These are phyloP conservation scores for Lecanoromycetidae sp. DNA, from an alignment of 2,329 filamentous ascomycete species.

Conservation along the genomic window DNA sequence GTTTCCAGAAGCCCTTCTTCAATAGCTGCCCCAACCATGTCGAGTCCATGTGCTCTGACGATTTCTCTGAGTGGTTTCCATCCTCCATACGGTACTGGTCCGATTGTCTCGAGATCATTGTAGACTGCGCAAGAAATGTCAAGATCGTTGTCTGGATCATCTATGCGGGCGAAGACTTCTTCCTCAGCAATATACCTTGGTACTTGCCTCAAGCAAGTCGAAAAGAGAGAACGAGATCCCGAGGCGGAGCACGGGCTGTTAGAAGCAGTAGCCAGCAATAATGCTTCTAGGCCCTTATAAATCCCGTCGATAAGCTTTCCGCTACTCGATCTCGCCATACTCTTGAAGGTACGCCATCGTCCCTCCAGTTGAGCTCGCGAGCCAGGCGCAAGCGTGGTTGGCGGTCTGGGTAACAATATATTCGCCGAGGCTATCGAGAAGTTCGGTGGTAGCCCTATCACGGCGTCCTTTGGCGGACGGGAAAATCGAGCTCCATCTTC, in stretches of 20 bases:
- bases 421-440: not conserved
- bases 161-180: constrained; percentile 3
- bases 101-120: constrained; percentile 14
- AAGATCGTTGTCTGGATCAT: constrained; percentile 13
- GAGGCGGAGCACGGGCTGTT: not conserved
- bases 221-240: constrained; percentile 14
- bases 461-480: not conserved
- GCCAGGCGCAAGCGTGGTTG: too few relatives aligned
- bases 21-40: constrained; percentile 13
- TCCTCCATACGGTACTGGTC: constrained; percentile 4
- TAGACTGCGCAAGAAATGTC: constrained; percentile 16
- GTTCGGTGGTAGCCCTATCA: not conserved
- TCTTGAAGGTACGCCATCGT: too few relatives aligned
- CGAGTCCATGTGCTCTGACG: constrained; percentile 16
- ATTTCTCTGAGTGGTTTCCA: constrained; percentile 16
- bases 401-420: not conserved
- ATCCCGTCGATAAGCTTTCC: constrained; percentile 13
- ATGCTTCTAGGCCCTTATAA: constrained; percentile 10
- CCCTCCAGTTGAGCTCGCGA: too few relatives aligned
- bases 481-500: not conserved
- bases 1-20: constrained; percentile 6
- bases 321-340: too few relatives aligned
- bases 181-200: constrained; percentile 14
- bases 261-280: constrained; percentile 13
- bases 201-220: constrained; percentile 14